Base-by-base conservation (phyloP, 116 monocot genomes). In the Phalaenopsis hybrid region DNA sequence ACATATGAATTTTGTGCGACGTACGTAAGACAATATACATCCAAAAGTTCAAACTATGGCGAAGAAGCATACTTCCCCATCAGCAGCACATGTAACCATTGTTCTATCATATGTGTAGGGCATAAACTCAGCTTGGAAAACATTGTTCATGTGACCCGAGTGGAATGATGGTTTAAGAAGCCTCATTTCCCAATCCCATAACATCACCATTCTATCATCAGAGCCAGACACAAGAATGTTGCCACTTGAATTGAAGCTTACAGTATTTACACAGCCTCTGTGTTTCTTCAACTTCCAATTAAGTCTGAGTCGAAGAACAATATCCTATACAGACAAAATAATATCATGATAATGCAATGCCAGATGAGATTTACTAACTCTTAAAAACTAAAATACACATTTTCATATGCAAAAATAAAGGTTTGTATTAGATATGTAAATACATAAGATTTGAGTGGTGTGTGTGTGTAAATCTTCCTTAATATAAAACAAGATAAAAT, bases 221-320 rank as follows among this genome's bases (percentile, higher is more conserved):
- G 99, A 94, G 11, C 99, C 99, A 4, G 99, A 93, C 6, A 95
- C 73, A 57, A 99, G 90, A 84, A 91, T 89, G 57, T 84, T 85
- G 18, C 99, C 95, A 86, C 88, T 85, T 76, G 83, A 51, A 84
- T 86, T 99, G 65, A 99, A 99, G 83, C 89, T 91, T 63, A 95
- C 78, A 8, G 92, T 92, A 83, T 99, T 99, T 34, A 99, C 99
- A 84, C 99, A 99, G 34, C 99, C 95, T 76, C 86, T 81, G 49
- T 99, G 95, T 77, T 81, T 87, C 34, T 91, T 78, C 37, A 99
- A 85, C 81, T 88, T 92, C 76, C 63, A 92, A 23, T 92, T 81
- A 57, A 95, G 83, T 55, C 87, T 83, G 34, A 95, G 78, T 21
- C 88, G 90, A 79, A 89, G 48, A 82, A 95, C 74, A 86, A 95